These are phyloP conservation scores for Corylus avellana DNA, from an alignment of 306 rosid species.

Conservation along the genomic window DNA sequence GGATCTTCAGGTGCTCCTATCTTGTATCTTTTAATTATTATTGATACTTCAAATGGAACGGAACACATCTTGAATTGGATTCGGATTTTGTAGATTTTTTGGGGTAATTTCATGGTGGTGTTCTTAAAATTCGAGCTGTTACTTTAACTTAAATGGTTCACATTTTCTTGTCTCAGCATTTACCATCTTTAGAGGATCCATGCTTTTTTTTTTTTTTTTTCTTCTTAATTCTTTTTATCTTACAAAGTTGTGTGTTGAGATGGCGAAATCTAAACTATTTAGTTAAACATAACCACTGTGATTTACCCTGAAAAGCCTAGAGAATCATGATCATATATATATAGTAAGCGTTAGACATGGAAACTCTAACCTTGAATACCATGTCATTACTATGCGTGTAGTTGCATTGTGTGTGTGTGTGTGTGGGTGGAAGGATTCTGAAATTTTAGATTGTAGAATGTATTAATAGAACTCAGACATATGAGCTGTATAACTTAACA, in stretches of 20 bases:
- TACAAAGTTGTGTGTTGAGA: background rate
- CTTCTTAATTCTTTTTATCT: background rate
- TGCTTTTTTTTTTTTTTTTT: too few species aligned
- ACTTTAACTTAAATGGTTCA: background rate
- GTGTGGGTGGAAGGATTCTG: background rate
- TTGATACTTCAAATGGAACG: background rate
- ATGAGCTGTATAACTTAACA: background rate
- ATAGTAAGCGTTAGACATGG: background rate
- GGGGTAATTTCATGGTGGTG: too few species aligned
- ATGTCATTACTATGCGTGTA: background rate
- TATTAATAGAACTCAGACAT: background rate
- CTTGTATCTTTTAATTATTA: constrained; percentile 4
- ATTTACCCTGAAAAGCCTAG: background rate
- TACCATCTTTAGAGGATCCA: background rate
- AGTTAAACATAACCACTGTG: background rate
- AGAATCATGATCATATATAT: background rate
- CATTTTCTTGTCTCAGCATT: background rate
- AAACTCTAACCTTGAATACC: background rate
- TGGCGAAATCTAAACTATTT: background rate
- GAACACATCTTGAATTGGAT: too few species aligned
- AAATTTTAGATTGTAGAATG: background rate
- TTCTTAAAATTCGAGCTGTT: too few species aligned
- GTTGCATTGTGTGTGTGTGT: background rate
- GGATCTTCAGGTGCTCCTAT: constrained; percentile 61
- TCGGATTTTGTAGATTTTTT: too few species aligned